phyloP scores from a whole-genome alignment of 352 stramenopile species.

The Phytophthora foliorum region DNA sequence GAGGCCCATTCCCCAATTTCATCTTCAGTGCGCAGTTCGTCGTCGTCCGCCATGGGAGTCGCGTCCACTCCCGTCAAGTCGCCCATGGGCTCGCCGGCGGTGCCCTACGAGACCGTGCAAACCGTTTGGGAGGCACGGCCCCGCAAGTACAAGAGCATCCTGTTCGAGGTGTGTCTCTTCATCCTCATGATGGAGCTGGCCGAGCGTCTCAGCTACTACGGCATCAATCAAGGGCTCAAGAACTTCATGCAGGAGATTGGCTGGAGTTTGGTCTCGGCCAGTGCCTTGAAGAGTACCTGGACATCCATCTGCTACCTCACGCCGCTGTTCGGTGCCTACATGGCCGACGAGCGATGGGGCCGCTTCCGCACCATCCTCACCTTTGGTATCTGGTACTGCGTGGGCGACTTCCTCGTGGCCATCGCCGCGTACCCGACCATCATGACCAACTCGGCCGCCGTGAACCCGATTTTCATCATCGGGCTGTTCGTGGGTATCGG shows the following conservation, averaged over 20 bases:
- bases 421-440: slow-evolving; percentile 57
- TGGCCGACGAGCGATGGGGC: slow-evolving; percentile 71
- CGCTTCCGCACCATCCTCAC: slow-evolving; percentile 69
- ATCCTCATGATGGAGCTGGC: slow-evolving; percentile 77
- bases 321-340: slow-evolving; percentile 67
- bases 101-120: slow-evolving; percentile 27
- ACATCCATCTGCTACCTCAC: slow-evolving; percentile 73
- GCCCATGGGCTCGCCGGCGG: slow-evolving; percentile 34
- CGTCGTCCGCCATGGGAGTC: slow-evolving; percentile 23
- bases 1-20: slow-evolving; percentile 33
- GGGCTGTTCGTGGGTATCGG: slow-evolving; percentile 62
- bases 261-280: slow-evolving; percentile 67
- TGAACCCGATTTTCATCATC: slow-evolving; percentile 65
- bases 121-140: slow-evolving; percentile 58
- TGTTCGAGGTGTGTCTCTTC: slow-evolving; percentile 69
- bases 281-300: slow-evolving; percentile 70
- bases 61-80: slow-evolving; percentile 35
- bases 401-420: slow-evolving; percentile 66
- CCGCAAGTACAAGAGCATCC: slow-evolving; percentile 68
- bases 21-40: slow-evolving; percentile 10
- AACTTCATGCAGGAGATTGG: slow-evolving; percentile 84
- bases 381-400: slow-evolving; percentile 63
- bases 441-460: slow-evolving; percentile 37
- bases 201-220: slow-evolving; percentile 84
- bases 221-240: slow-evolving; percentile 88